These are phyloP conservation scores for Dionaea muscipula DNA, from an alignment of 179 eudicot species.

Conservation along the genomic window DNA sequence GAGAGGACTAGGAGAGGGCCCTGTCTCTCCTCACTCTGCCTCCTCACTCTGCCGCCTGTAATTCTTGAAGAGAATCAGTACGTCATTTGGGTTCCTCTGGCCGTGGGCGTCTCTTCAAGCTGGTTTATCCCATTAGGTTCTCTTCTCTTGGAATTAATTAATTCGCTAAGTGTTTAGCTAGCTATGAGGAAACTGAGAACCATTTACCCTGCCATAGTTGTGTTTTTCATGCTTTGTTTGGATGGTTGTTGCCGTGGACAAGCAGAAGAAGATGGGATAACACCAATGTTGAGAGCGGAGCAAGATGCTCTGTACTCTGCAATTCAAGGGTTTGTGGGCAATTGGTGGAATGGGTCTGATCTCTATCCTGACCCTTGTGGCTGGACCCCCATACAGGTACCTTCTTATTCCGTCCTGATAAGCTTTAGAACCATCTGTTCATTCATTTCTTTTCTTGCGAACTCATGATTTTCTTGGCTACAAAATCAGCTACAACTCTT, in stretches of 20 bases:
- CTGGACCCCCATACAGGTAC: constrained; percentile 95
- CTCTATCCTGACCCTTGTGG: constrained; percentile 98
- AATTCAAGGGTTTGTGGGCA: constrained; percentile 89
- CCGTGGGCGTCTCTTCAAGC: too few species aligned
- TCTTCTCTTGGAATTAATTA: too few species aligned
- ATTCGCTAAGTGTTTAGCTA: too few species aligned
- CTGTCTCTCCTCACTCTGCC: too few species aligned
- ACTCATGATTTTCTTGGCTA: too few species aligned
- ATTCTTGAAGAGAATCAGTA: too few species aligned
- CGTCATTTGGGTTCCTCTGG: too few species aligned
- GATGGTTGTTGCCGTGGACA: constrained; percentile 34
- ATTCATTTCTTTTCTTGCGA: neutral
- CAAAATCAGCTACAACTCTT: too few species aligned
- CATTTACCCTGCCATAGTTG: constrained; percentile 2
- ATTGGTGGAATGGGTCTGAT: constrained; percentile 87
- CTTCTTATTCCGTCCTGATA: neutral
- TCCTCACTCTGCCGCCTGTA: too few species aligned
- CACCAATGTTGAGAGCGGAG: constrained; percentile 62
- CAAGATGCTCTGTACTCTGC: constrained; percentile 60
- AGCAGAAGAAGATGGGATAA: constrained; percentile 31
- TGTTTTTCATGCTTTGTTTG: constrained; percentile 12
- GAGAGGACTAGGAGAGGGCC: too few species aligned
- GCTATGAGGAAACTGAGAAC: constrained; percentile 20
- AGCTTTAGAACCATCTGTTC: neutral
- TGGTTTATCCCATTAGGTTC: too few species aligned